Percentiles rank a stretch among this genome's conserved stretches.
Evolutionary conservation across 495 filamentous ascomycete species (phyloP).

Genomic region (Xeromyces bisporus): DNA sequence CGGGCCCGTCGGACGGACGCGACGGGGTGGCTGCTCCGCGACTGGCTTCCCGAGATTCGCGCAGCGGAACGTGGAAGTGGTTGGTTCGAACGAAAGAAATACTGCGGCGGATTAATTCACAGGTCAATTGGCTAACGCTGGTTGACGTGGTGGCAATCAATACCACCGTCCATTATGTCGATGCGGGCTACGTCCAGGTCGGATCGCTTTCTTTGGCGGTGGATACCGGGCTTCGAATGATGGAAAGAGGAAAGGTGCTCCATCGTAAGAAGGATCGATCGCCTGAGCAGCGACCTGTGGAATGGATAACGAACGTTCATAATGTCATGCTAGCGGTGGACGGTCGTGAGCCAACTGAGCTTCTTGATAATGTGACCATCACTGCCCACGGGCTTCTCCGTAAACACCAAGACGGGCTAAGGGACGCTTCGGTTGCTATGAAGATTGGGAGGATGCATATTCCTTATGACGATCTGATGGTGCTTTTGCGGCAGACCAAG

Average conservation of each 20-base stretch:
- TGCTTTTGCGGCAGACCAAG: conserved; percentile 38
- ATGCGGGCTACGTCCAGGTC: conserved; percentile 70
- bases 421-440: conserved; percentile 75
- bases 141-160: conserved; percentile 80
- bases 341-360: conserved; percentile 68
- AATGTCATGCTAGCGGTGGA: conserved; percentile 79
- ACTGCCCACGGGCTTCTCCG: conserved; percentile 91
- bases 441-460: conserved; percentile 83
- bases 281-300: conserved; percentile 64
- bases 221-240: conserved; percentile 79
- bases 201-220: conserved; percentile 72
- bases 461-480: conserved; percentile 69
- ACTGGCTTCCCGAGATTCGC: conserved; percentile 7
- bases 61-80: conserved; percentile 63
- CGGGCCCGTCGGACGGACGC: conserved; percentile 7
- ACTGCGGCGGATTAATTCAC: conserved; percentile 70
- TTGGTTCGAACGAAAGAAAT: conserved; percentile 63
- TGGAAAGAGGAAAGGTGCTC: conserved; percentile 81
- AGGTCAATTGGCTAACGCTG: conserved; percentile 75
- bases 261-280: conserved; percentile 57
- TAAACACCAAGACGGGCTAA: conserved; percentile 67
- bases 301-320: conserved; percentile 79
- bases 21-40: conserved; percentile 8
- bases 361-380: conserved; percentile 73
- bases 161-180: conserved; percentile 52